Evolutionary conservation across 345 rosid genomes (phyloP), one percentile per base, ranked within the genome.

Genomic region (Trapa bicornis): DNA sequence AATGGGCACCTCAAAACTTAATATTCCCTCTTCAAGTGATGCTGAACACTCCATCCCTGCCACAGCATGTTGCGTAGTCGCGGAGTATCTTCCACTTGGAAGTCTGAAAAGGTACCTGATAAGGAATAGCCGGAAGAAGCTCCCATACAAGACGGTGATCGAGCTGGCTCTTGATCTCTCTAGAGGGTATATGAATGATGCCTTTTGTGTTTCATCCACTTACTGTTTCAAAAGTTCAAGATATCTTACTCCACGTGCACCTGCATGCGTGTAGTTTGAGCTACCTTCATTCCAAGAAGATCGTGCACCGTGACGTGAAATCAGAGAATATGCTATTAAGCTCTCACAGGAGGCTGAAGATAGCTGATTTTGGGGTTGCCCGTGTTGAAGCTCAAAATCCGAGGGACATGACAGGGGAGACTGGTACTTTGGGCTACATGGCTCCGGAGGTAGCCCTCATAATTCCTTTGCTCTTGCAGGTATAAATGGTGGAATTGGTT

Each of bases 351-450:
- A 82, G 16, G 61, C 75, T 82, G 48, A 82, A 79, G 47, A 82
- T 82, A 4, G 86, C 86, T 61, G 83, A 82, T 79, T 82, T 82
- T 72, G 86, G 86, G 41, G 86, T 82, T 11, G 86, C 83, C 1
- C 81, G 86, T 33, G 83, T 82, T 12, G 83, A 82, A 71, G 85
- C 85, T 71, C 81, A 77, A 67, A 82, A 82, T 71, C 85, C 79
- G 47, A 43, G 76, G 65, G 85, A 82, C 53, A 82, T 82, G 85
- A 82, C 83, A 4, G 83, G 85, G 57, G 85, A 79, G 74, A 82
- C 85, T 42, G 85, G 85, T 42, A 82, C 85, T 41, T 76, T 75
- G 22, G 85, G 83, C 42, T 82, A 82, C 67, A 82, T 82, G 86
- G 86, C 86, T 17, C 83, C 86, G 0, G 86, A 82, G 86, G 86